Conservation (phyloP, 257 asterid genomes). For the Solanum peruvianum region DNA sequence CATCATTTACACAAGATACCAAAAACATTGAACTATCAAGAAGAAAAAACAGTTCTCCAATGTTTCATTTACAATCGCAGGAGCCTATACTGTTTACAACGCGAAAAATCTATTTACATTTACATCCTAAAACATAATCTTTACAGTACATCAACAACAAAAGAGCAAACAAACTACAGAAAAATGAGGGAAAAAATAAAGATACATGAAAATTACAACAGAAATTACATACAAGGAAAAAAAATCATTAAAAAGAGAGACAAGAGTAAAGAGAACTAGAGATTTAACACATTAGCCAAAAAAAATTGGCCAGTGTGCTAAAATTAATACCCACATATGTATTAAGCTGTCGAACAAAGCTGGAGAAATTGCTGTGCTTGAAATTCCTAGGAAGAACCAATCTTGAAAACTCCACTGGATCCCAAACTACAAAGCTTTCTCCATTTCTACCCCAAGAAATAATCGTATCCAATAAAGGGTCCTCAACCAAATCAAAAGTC, state of each 20-base stretch:
- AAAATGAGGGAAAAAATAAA: neutral
- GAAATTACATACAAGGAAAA: neutral
- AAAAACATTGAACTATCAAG: neutral
- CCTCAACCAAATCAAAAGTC: constrained; percentile 77
- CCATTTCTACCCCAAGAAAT: constrained; percentile 66
- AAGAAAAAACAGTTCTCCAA: neutral
- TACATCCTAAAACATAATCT: neutral
- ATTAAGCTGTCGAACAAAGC: constrained; percentile 94
- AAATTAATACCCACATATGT: constrained; percentile 73
- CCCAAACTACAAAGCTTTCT: constrained; percentile 76
- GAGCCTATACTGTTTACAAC: neutral
- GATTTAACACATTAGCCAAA: constrained; percentile 6
- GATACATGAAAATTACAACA: neutral
- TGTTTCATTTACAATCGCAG: neutral
- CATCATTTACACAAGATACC: constrained; percentile 5
- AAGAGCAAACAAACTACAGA: constrained; percentile 9
- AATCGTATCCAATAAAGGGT: constrained; percentile 40
- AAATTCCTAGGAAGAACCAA: constrained; percentile 52
- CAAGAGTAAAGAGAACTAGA: neutral
- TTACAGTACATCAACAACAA: neutral
- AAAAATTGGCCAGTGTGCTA: neutral
- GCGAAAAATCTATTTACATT: neutral
- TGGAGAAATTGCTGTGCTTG: constrained; percentile 90
- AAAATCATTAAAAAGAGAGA: neutral
- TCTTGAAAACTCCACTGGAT: constrained; percentile 56